Base-by-base conservation (phyloP, 768 basidiomycete genomes). In the Mycena leptocephala region DNA sequence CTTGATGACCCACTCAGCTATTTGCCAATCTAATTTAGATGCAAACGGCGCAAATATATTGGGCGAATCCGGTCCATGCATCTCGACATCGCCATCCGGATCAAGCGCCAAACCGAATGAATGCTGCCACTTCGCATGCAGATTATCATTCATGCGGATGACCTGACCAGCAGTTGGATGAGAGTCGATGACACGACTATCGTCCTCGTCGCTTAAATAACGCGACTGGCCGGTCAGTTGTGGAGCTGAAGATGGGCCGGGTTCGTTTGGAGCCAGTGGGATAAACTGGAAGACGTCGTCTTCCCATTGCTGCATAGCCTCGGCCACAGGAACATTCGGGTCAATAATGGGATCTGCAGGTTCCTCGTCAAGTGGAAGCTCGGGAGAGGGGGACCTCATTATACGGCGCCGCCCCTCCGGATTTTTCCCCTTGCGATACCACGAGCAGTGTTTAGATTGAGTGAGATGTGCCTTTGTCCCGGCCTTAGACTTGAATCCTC, bases 1-100 rank as follows among this genome's bases (percentile, higher is more conserved):
- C 24, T 81, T 80, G 0, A 83, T 61, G 3, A 80, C 82, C 84
- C 84, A 85, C 14, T 79, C 70, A 0, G 81, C 82, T 18, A 84
- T 71, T 33, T 59, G 28, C 82, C 82, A 85, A 56, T 85, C 82
- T 30, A 83, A 30, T 11, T 81, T 76, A 5, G 80, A 81, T 2
- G 66, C 65, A 35, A 85, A 84, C 0, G 84, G 84, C 0, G 67
- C 55, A 61, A 73, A 75, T 0, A 9, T 13, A 22, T 53, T 53
- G 10, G 66, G 75, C 8, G 70, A 43, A 35, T 74, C 66, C 16
- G 72, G 51, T 18, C 14, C 41, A 1, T 55, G 69, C 79, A 78
- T 77, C 5, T 75, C 65, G 3, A 72, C 16, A 43, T 74, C 78
- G 0, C 73, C 72, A 22, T 74, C 66, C 0, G 24, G 32, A 16